Evolutionary conservation across 257 asterid species (phyloP), one percentile per base, ranked within the genome.

Genomic region (Nemophila menziesii): DNA sequence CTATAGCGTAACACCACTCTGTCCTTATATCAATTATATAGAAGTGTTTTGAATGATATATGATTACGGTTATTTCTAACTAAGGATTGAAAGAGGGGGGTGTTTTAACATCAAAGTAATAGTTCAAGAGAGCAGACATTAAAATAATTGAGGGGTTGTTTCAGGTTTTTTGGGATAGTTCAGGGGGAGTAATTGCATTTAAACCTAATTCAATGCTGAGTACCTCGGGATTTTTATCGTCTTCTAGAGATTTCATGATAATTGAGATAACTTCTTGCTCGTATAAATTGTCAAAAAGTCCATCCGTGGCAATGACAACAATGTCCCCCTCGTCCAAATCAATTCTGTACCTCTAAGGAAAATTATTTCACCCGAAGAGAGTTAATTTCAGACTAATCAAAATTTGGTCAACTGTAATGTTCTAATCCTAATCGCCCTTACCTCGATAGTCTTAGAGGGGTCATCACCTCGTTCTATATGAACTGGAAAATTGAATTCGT

Each of bases 211-310:
- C n/a, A n/a, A n/a, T n/a, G n/a, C n/a, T 13, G 16, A 22, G 57
- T 57, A 89, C 95, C 95, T 78, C 57, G 0, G 58, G 82, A 16
- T 50, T 58, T 55, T 54, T 66, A 49, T 60, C 68, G 21, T 66
- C 62, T 52, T 67, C 74, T 50, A 84, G 65, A 16, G 71, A 76
- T 41, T 71, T 66, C 33, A 62, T 44, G 67, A 73, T 73, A 5
- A 62, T 56, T 44, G 74, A 64, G 12, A 68, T 65, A 27, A 84
- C 74, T 56, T 74, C 98, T 66, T 72, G 73, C 39, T 74, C 79
- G 22, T 80, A 84, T 48, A 89, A 65, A 51, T 89, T 89, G 73
- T 80, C 93, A 40, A 78, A 66, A 49, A 84, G 77, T 49, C 95
- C 98, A 65, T 84, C 90, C 0, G 95, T 78, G 22, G 85, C 93